phyloP scores from a whole-genome alignment of 1,139 yeast species.

The Debaryomyces coudertii region DNA sequence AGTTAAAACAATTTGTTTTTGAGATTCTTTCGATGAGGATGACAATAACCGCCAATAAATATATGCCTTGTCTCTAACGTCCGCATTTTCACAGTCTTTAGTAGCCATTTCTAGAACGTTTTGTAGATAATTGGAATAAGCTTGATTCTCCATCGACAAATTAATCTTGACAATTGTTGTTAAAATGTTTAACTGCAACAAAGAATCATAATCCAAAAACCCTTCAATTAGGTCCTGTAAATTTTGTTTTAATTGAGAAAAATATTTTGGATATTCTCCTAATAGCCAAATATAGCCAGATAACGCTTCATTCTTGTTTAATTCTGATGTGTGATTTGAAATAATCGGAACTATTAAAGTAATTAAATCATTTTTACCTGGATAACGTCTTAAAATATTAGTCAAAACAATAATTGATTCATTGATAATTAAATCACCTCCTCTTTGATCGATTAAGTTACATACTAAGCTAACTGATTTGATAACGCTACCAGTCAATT shows the following conservation, averaged over 20 bases:
- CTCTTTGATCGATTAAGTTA: conserved; percentile 74
- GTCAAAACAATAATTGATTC: conserved; percentile 78
- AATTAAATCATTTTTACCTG: conserved; percentile 58
- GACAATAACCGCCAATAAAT: conserved; percentile 93
- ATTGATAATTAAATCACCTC: conserved; percentile 74
- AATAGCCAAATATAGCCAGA: conserved; percentile 86
- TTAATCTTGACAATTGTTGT: conserved; percentile 81
- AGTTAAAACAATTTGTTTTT: conserved; percentile 56
- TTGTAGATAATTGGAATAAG: conserved; percentile 58
- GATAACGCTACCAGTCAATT: conserved; percentile 60
- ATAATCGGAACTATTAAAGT: conserved; percentile 73
- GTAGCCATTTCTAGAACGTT: conserved; percentile 77
- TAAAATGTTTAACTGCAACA: conserved; percentile 74
- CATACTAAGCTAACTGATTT: conserved; percentile 78
- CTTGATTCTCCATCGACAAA: conserved; percentile 41
- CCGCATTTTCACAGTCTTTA: conserved; percentile 82
- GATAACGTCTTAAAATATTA: conserved; percentile 79
- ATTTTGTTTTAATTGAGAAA: conserved; percentile 53
- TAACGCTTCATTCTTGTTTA: conserved; percentile 64
- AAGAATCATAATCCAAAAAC: conserved; percentile 73
- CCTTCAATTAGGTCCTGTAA: conserved; percentile 55
- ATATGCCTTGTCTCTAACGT: conserved; percentile 91
- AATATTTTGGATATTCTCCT: conserved; percentile 84
- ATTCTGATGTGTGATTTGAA: conserved; percentile 58
- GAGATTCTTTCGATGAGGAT: conserved; percentile 47